Evolutionary conservation across 2,329 filamentous ascomycete genomes (phyloP).

Genomic region (Ceratocystis ficicola): DNA sequence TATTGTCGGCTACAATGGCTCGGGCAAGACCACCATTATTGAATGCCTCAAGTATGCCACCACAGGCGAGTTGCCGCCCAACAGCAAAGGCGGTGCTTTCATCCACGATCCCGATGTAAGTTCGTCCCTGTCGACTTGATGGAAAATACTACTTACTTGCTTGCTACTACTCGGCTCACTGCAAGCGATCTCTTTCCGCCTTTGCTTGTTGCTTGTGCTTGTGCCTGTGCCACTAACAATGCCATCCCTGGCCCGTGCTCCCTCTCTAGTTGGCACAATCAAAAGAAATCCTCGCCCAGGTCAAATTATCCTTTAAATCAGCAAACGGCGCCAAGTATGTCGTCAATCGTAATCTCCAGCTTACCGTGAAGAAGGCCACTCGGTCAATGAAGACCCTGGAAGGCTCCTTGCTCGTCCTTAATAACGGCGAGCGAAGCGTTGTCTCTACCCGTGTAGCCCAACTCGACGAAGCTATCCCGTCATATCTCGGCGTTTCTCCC

Average conservation of each 20-base stretch:
- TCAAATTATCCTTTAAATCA: constrained; percentile 76
- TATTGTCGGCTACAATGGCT: constrained; percentile 95
- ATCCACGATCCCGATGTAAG: constrained; percentile 86
- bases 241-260: not conserved
- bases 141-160: not conserved
- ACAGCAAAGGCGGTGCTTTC: constrained; percentile 81
- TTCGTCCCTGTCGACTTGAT: not conserved
- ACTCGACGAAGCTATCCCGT: constrained; percentile 71
- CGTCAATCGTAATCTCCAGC: constrained; percentile 68
- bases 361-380: constrained; percentile 71
- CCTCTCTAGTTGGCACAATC: constrained; percentile 20
- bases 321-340: constrained; percentile 71
- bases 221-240: constrained; percentile 6
- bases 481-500: constrained; percentile 75
- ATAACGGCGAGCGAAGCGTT: constrained; percentile 65
- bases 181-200: too few relatives aligned
- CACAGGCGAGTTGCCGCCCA: constrained; percentile 83
- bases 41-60: constrained; percentile 98
- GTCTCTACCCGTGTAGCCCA: constrained; percentile 72
- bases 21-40: constrained; percentile 97
- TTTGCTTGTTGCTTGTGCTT: too few relatives aligned
- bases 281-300: constrained; percentile 79
- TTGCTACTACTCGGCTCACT: too few relatives aligned
- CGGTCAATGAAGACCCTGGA: constrained; percentile 75
- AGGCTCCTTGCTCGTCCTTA: constrained; percentile 59